Base-by-base conservation (phyloP, 1,284 basidiomycete genomes). In the Pyrrhoderma noxium region DNA sequence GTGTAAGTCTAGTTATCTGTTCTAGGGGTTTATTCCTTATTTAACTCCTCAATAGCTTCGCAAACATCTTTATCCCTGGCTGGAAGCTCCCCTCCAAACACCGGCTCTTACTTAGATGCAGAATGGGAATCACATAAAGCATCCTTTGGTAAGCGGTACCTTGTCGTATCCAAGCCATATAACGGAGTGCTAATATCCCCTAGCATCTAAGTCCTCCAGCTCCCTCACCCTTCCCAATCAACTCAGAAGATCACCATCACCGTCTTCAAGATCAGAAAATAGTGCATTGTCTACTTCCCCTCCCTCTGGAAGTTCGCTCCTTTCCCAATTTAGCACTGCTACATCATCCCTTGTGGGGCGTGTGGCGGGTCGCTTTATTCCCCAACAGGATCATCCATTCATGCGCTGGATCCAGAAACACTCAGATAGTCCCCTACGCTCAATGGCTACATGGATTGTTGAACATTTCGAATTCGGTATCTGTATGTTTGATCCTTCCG, bases 381-480 rank as follows among this genome's bases (percentile, higher is more conserved):
- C 67, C 3, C 66, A 71, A 45, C 60, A 68, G 25, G 64, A 75
- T 38, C 68, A 72, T 42, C 67, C 72, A 1, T 40, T 76, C 35
- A 67, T 70, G 7, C 67, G 65, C 18, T 77, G 74, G 73, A 53
- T 71, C 21, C 66, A 66, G 47, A 79, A 77, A 55, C 76, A 80
- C 61, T 63, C 70, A 8, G 67, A 76, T 41, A 72, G 72, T 16
- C 75, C 75, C 0, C 60, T 77, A 35, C 62, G 61, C 16, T 71
- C 73, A 2, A 69, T 71, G 37, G 72, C 70, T 56, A 68, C 67
- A 13, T 78, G 74, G 75, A 59, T 78, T 25, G 57, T 74, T 18
- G 76, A 79, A 56, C 68, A 69, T 43, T 75, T 76, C 54, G 76
- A 80, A 59, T 79, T 79, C 55, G 76, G 77, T 3, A 64, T 67